Base-by-base conservation (phyloP, 352 stramenopile species). In the Phytophthora rubi region DNA sequence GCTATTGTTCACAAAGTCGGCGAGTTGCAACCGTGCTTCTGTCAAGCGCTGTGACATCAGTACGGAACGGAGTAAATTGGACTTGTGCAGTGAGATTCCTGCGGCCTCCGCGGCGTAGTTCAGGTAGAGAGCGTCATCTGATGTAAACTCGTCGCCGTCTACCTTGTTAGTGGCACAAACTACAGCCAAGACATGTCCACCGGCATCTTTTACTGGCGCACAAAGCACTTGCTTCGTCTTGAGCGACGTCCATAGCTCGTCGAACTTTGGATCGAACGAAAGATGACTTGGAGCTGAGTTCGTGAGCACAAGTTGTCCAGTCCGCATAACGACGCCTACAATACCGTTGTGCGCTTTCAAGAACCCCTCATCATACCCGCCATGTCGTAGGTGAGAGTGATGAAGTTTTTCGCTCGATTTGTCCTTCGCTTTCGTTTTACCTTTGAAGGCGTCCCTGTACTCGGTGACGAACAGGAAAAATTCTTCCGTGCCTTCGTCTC, bases 331-430 rank as follows among this genome's bases (percentile, higher is more conserved):
- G 48, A 86, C 76, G 2, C 85, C 85, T 2, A 84, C 85, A 26
- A 93, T 85, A n/a, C 85, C 85, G n/a, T 89, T 90, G 42, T 86
- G 77, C 33, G 86, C 84, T 35, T 83, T 84, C 39, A 92, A 76
- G 66, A 89, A 86, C 28, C 79, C 67, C 32, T 85, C 81, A 15
- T 81, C 62, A 77, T 76, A 60, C 71, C 78, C 68, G 66, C 73
- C 28, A 60, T 75, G 16, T 44, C 71, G 61, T 66, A 76, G 16
- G 68, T 62, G 47, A 0, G 53, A 49, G 8, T 54, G 71, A 9
- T 62, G 66, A 39, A 35, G 28, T 10, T 21, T 62, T 12, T 70
- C 49, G 26, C 10, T 58, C 5, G 28, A 15, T 13, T 59, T 63
- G 26, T 30, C 52, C 28, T 63, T 65, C 16, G 28, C 3, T 65